Percentiles rank a stretch among this genome's conserved stretches.
These are phyloP conservation scores for Pestalotiopsis sp. DNA, from an alignment of 2,329 filamentous ascomycete genomes.

Conservation along the genomic window DNA sequence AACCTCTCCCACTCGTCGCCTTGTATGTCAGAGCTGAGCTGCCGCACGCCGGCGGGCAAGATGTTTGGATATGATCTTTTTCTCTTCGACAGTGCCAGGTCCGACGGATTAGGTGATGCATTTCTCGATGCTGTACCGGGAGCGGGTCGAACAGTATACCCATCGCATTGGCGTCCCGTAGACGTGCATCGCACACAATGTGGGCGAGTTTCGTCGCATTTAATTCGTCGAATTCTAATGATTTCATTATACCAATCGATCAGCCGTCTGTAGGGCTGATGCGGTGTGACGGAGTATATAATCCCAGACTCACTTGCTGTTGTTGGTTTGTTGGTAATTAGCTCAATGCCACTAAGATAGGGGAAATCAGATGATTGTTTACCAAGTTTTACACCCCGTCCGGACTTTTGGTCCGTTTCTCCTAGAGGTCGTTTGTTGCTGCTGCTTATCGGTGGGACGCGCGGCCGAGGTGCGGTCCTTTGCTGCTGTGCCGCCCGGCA, in stretches of 20 bases:
- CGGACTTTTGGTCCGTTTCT: slow-evolving; percentile 41
- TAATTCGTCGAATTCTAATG: slow-evolving; percentile 20
- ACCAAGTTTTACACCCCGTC: slow-evolving; percentile 44
- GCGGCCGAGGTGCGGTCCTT: neutral
- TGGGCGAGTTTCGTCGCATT: slow-evolving; percentile 2
- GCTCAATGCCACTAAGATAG: slow-evolving; percentile 6
- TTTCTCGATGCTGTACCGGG: slow-evolving; percentile 6
- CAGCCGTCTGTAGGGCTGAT: slow-evolving; percentile 21
- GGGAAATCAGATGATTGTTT: slow-evolving; percentile 16
- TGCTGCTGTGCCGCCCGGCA: slow-evolving; percentile 1
- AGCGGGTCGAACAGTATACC: slow-evolving; percentile 24
- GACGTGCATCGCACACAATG: slow-evolving; percentile 24
- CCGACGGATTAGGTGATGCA: slow-evolving; percentile 11
- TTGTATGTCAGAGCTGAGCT: slow-evolving; percentile 37
- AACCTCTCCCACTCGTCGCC: slow-evolving; percentile 35
- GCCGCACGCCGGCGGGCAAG: slow-evolving; percentile 26
- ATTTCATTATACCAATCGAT: neutral
- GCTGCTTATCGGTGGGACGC: neutral
- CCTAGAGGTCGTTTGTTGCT: slow-evolving; percentile 27
- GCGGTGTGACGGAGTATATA: neutral
- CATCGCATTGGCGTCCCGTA: slow-evolving; percentile 34
- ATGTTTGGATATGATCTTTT: slow-evolving; percentile 11
- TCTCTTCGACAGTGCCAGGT: neutral
- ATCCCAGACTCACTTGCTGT: neutral
- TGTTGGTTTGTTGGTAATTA: slow-evolving; percentile 22